Percentiles rank a stretch among this genome's conserved stretches.
These are phyloP conservation scores for Fusarium irregulare DNA, from an alignment of 2,329 filamentous ascomycete genomes.

Conservation along the genomic window DNA sequence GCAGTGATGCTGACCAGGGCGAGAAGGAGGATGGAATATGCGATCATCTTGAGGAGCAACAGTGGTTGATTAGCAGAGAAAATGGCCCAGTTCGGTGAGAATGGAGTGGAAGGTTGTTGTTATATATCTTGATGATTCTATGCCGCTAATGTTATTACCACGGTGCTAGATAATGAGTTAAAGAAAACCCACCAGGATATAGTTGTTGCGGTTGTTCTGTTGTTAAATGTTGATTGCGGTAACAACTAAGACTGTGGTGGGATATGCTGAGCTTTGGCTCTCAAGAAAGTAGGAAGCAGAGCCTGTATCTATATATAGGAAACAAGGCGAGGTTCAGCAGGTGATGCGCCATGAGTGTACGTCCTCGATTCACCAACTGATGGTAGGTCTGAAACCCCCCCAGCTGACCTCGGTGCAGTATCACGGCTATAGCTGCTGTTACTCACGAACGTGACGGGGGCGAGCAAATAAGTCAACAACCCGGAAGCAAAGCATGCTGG, in stretches of 20 bases:
- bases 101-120: accelerated
- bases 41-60: neutral
- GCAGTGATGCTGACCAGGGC: neutral
- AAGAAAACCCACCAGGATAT: neutral
- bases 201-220: neutral
- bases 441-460: neutral
- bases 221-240: neutral
- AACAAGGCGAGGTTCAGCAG: accelerated
- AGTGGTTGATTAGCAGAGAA: no score
- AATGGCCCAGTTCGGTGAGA: accelerated
- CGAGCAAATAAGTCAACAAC: accelerated
- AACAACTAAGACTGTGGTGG: accelerated
- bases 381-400: no score
- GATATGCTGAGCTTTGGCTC: neutral
- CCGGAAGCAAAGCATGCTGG: neutral
- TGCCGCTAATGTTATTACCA: no score
- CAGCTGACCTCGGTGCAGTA: no score
- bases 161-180: no score
- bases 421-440: neutral
- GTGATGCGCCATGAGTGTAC: accelerated
- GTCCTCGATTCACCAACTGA: neutral
- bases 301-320: neutral
- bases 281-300: neutral
- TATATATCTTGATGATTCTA: neutral
- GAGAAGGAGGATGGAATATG: neutral